Base-by-base conservation (phyloP, 2,329 filamentous ascomycete species). In the Arthrocladium fulminans region DNA sequence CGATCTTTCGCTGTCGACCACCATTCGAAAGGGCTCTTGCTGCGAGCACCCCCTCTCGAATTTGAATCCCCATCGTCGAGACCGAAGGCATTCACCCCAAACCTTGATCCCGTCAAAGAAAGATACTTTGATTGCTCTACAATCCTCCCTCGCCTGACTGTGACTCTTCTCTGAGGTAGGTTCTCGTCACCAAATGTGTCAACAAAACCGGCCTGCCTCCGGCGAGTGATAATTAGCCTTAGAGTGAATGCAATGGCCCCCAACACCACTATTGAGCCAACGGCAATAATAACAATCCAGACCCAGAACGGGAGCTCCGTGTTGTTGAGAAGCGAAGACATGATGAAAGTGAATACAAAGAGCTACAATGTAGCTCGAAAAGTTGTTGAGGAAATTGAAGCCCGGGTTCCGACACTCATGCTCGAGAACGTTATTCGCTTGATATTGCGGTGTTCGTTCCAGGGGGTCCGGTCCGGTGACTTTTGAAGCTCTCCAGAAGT, bases 241-340 rank as follows among this genome's bases (percentile, higher is more conserved):
- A 52, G 34, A n/a, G 45, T 40, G 13, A 53, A 17, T 17, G 48
- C 51, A 30, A 47, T 20, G 12, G 34, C 49, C n/a, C 48, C 45
- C 46, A 58, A 15, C 29, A 58, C 30, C 20, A 56, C 38, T 1
- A 45, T 45, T 24, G 56, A 76, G 37, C 54, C 53, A 20, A 58
- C 45, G 29, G 49, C 53, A 27, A 58, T 55, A 24, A 58, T 46
- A 34, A 57, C 47, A 38, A 58, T 57, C 30, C 51, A 57, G n/a
- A 53, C 51, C 54, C 54, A 58, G 40, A 57, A 50, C 22, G 56
- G 53, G 29, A 58, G 32, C 30, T 49, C 49, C 43, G 56, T 55
- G 10, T 54, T 49, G 40, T 52, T 42, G 35, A 57, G 47, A 30
- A 54, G 50, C 37, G 53, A 53, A 54, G 53, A 51, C 56, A 58